Base-by-base conservation (phyloP, 441 rosid genomes). In the Eruca vesicaria region DNA sequence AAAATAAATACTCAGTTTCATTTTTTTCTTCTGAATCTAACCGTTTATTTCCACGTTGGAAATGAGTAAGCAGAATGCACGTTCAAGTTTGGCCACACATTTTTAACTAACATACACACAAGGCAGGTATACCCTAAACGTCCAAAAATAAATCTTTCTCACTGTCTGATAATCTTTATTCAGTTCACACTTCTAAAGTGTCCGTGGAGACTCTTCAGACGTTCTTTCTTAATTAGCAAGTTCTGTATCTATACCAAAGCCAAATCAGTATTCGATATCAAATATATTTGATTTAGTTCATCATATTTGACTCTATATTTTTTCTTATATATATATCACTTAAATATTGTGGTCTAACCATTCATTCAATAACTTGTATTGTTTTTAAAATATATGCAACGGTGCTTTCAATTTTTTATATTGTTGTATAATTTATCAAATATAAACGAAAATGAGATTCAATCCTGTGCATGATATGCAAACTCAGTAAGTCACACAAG, bases 151-250 rank as follows among this genome's bases (percentile, higher is more conserved):
- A 33, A 60, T 12, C 26, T 33, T 18, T 10, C 15, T 33, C 50
- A 20, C 52, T 50, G 29, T 63, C 6, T 38, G 50, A 7, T 36
- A 10, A 20, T 38, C 32, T 64, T 41, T 21, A 21, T 63, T 38
- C 68, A 41, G 55, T 64, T 64, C 68, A 64, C 68, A 64, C 29
- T 64, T 63, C 18, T 19, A 38, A 21, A 12, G 52, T 20, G 43
- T 38, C 14, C 53, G 38, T 14, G 32, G 19, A 63, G 53, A 20
- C 19, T 21, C 20, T 28, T 63, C 67, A 63, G 12, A 15, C 11
- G 5, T 15, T 1, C 5, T 8, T 59, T 59, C 14, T 15, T 31
- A 59, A 2, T 8, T 29, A 59, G 21, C 21, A 59, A 59, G 41
- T 15, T 59, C 29, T 59, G 2, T 29, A 2, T 29, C 7, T 29